Percentiles rank a stretch among this genome's conserved stretches.
Conservation (phyloP, 2,329 filamentous ascomycete genomes). For the Pestalotiopsis sp. region DNA sequence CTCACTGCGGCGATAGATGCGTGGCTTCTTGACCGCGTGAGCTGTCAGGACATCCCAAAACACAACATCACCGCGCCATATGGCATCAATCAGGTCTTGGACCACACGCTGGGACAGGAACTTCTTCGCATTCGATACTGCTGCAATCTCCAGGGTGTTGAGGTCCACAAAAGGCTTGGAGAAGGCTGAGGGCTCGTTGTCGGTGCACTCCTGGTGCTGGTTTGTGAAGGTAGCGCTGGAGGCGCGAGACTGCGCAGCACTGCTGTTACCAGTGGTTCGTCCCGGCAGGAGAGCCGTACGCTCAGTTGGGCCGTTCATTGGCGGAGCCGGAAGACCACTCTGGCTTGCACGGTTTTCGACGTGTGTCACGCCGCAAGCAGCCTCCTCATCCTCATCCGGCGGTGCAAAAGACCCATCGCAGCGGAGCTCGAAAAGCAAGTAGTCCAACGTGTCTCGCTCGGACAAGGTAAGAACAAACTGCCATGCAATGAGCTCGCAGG, state of each 20-base stretch:
- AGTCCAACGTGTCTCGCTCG: constrained; percentile 1
- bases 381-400: not conserved
- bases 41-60: constrained; percentile 2
- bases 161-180: constrained; percentile 1
- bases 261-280: not conserved
- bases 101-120: not conserved
- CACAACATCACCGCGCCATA: constrained; percentile 3
- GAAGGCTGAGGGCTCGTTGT: not conserved
- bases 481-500: constrained; percentile 5
- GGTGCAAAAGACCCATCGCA: not conserved
- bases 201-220: not conserved
- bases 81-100: not conserved
- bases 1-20: not conserved
- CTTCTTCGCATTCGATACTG: constrained; percentile 3
- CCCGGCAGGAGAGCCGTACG: not conserved
- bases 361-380: not conserved
- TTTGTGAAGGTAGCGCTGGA: not conserved
- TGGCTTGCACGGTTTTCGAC: not conserved
- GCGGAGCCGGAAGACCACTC: not conserved
- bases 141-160: constrained; percentile 4
- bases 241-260: not conserved
- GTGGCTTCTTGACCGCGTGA: constrained; percentile 3
- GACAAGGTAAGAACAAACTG: constrained; percentile 6
- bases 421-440: constrained; percentile 5
- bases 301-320: not conserved